These are phyloP conservation scores for Falciphora oryzae DNA, from an alignment of 2,329 filamentous ascomycete species.

Conservation along the genomic window DNA sequence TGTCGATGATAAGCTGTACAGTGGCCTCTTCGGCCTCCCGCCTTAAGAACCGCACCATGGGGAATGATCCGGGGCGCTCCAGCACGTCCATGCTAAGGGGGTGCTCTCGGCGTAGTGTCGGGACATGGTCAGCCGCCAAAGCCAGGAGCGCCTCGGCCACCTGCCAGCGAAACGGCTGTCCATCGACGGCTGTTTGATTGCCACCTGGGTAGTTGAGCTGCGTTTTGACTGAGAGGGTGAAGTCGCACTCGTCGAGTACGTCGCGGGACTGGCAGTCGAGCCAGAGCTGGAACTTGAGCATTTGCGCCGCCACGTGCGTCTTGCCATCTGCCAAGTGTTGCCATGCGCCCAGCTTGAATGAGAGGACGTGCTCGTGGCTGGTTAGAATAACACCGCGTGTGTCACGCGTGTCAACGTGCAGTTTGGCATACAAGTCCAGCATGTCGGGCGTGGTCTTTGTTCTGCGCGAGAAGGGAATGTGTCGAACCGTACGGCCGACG, in stretches of 20 bases:
- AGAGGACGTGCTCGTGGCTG: slow-evolving; percentile 59
- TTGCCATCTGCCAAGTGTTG: slow-evolving; percentile 47
- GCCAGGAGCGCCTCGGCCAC: slow-evolving; percentile 34
- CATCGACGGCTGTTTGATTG: slow-evolving; percentile 40
- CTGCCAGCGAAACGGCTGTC: slow-evolving; percentile 47
- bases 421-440: slow-evolving; percentile 26
- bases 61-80: slow-evolving; percentile 37
- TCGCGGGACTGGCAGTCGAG: slow-evolving; percentile 47
- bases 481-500: slow-evolving; percentile 44
- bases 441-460: slow-evolving; percentile 31
- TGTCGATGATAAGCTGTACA: slow-evolving; percentile 32
- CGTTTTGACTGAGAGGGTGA: slow-evolving; percentile 45
- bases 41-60: slow-evolving; percentile 50
- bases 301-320: slow-evolving; percentile 32
- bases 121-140: slow-evolving; percentile 32
- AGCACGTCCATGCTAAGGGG: slow-evolving; percentile 42
- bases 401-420: slow-evolving; percentile 28
- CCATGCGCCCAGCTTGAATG: slow-evolving; percentile 56
- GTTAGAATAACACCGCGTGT: slow-evolving; percentile 49
- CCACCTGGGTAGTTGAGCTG: slow-evolving; percentile 55
- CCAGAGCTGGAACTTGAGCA: slow-evolving; percentile 47
- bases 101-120: slow-evolving; percentile 30
- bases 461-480: slow-evolving; percentile 53
- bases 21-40: slow-evolving; percentile 39
- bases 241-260: slow-evolving; percentile 59